Evolutionary conservation across 2,329 filamentous ascomycete species (phyloP), one percentile per base, ranked within the genome.

Genomic region (Tolypocladium inflatum): DNA sequence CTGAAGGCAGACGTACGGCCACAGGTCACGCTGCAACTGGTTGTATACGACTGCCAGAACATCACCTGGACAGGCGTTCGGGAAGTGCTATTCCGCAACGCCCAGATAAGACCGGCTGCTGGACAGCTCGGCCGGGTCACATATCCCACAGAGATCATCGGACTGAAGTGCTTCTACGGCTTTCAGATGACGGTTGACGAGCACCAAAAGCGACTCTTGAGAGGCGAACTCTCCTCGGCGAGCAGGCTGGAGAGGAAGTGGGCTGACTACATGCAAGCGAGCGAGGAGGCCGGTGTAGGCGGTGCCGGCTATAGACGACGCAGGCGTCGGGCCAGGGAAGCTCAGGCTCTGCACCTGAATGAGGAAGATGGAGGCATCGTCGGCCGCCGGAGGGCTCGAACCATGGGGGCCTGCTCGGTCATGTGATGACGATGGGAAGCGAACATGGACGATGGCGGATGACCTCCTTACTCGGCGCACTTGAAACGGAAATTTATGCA

Each of bases 121-220:
- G 72, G 71, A 11, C 70, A 73, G 26, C 67, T 73, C 17, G 68
- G 66, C 38, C 67, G 65, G 54, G 64, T 79, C 11, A 81, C 81
- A 0, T 92, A 87, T 65, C 89, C 91, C 0, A 83, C 84, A 1
- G 87, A 96, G 68, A 84, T 95, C 58, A 91, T 97, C 60, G 80
- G 85, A 7, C 80, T 97, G 50, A 97, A 96, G 72, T 96, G 91
- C 73, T 97, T 93, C 76, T 96, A 96, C 71, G 91, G 89, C 48
- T 97, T 90, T 84, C 93, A 97, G 74, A 90, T 90, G 75, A 97
- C 91, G 0, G 91, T 97, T 5, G 89, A 97, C 64, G 91, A 97
- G 71, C 93, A 97, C 72, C 91, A 86, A 56, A 93, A 92, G 74
- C 84, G 92, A 4, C 90, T 97, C 0, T 72, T 96, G 55, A 79